These are phyloP conservation scores for Pythium chondricola DNA, from an alignment of 352 stramenopile species.

Conservation along the genomic window DNA sequence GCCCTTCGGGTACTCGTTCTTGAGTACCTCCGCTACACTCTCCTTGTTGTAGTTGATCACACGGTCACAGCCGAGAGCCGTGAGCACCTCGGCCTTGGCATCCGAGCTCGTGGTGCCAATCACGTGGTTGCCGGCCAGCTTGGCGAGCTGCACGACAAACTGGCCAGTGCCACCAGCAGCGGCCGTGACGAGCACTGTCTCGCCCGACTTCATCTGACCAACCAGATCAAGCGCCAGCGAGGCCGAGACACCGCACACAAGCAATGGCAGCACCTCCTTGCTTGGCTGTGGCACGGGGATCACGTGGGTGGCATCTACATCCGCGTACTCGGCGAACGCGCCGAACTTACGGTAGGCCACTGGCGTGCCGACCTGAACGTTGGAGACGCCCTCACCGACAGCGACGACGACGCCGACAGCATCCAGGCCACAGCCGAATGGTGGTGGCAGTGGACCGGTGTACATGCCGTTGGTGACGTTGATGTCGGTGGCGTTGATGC, in stretches of 20 bases:
- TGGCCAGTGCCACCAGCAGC: conserved; percentile 75
- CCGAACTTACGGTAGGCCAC: conserved; percentile 43
- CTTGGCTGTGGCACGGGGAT: conserved; percentile 24
- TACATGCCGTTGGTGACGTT: conserved; percentile 38
- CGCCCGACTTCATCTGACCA: conserved; percentile 45
- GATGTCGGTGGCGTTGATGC: conserved; percentile 33
- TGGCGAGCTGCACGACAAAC: conserved; percentile 81
- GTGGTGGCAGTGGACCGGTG: conserved; percentile 20
- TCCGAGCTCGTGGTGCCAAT: conserved; percentile 78
- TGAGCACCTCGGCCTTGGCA: conserved; percentile 81
- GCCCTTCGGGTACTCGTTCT: conserved; percentile 63
- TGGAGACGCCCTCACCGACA: conserved; percentile 35
- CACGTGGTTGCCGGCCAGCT: conserved; percentile 71
- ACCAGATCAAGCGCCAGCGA: conserved; percentile 46
- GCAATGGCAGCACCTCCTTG: conserved; percentile 27
- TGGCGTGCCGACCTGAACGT: conserved; percentile 38
- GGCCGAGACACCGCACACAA: conserved; percentile 32
- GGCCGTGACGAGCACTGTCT: conserved; percentile 58
- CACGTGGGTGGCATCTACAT: conserved; percentile 25
- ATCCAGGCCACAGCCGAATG: conserved; percentile 41
- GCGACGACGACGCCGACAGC: conserved; percentile 31
- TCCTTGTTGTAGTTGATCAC: conserved; percentile 87
- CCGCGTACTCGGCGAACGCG: conserved; percentile 46
- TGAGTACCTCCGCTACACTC: conserved; percentile 41
- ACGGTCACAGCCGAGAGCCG: conserved; percentile 55